Base-by-base conservation (phyloP, 106 monocot genomes). In the Allium fistulosum region DNA sequence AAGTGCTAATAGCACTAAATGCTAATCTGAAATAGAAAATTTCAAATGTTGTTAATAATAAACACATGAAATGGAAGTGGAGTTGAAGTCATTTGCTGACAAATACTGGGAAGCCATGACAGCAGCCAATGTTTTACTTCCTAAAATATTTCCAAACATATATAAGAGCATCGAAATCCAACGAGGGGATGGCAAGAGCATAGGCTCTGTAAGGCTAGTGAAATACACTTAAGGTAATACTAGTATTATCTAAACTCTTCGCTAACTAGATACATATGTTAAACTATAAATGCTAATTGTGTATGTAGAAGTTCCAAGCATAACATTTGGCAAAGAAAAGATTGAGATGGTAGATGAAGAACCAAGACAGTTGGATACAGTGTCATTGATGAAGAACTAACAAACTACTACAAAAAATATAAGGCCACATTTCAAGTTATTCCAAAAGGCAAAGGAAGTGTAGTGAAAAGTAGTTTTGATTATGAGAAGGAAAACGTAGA, bases 401-500 rank as follows among this genome's bases (percentile, higher is more conserved):
- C 63, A 46, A 70, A 10, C 49, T 63, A 62, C 45, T 84, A 63
- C 84, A 80, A 73, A 55, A 63, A 37, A 14, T 80, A 79, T 73
- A 80, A 66, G 67, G 72, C 66, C 12, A 78, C 66, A 12, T 62
- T 83, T 4, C 74, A 73, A 53, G 75, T 85, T 27, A 45, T 57
- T 6, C 76, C 90, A 10, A 74, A 83, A 9, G 85, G 51, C 4
- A 75, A 80, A 0, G 80, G 77, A 11, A 56, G 67, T 26, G 4
- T 60, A 48, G 83, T 81, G 13, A 84, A 79, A n/a, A 79, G 81
- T 83, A 47, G 57, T 10, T 22, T 84, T 16, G 78, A 83, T 60
- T 87, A 79, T 53, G 83, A 84, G 51, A 90, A 87, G 77, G 64
- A 10, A 9, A 74, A 14, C 16, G 68, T 61, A 0, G 84, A 87